These are phyloP conservation scores for Gastrodia elata DNA, from an alignment of 106 monocot genomes.

Conservation along the genomic window DNA sequence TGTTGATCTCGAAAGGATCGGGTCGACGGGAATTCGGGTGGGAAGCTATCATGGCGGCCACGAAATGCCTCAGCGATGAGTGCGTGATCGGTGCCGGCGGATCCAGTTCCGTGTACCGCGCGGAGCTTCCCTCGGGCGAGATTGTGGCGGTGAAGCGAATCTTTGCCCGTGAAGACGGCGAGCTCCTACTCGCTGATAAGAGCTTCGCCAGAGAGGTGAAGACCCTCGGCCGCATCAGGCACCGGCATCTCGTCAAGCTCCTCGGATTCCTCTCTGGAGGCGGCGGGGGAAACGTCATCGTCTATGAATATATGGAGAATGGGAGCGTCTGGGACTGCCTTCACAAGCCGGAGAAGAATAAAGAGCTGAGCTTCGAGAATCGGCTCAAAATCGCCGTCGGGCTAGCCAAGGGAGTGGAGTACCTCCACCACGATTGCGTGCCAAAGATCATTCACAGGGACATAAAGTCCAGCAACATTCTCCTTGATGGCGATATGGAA, in stretches of 20 bases:
- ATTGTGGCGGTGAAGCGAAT: conserved; percentile 80
- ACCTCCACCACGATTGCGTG: conserved; percentile 82
- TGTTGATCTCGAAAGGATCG: conserved; percentile 47
- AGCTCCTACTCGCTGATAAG: conserved; percentile 35
- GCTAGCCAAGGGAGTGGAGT: conserved; percentile 78
- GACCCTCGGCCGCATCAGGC: conserved; percentile 65
- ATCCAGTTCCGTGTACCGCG: conserved; percentile 70
- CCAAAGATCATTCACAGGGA: conserved; percentile 81
- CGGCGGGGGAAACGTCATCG: conserved; percentile 27
- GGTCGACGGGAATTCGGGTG: conserved; percentile 59
- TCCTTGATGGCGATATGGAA: conserved; percentile 92
- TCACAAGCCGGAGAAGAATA: conserved; percentile 51
- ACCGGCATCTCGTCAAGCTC: conserved; percentile 86
- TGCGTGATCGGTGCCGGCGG: conserved; percentile 76
- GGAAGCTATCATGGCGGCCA: conserved; percentile 77
- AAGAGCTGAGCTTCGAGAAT: conserved; percentile 50
- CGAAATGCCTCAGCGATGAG: conserved; percentile 64
- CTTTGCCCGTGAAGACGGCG: conserved; percentile 12
- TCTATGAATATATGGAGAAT: conserved; percentile 96
- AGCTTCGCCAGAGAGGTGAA: conserved; percentile 72
- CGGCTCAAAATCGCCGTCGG: conserved; percentile 70
- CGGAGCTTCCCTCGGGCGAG: conserved; percentile 61
- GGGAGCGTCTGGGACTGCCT: conserved; percentile 92
- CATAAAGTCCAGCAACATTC: conserved; percentile 86
- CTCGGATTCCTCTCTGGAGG: conserved; percentile 37